These are phyloP conservation scores for Nemania sp. DNA, from an alignment of 2,329 filamentous ascomycete genomes.

Conservation along the genomic window DNA sequence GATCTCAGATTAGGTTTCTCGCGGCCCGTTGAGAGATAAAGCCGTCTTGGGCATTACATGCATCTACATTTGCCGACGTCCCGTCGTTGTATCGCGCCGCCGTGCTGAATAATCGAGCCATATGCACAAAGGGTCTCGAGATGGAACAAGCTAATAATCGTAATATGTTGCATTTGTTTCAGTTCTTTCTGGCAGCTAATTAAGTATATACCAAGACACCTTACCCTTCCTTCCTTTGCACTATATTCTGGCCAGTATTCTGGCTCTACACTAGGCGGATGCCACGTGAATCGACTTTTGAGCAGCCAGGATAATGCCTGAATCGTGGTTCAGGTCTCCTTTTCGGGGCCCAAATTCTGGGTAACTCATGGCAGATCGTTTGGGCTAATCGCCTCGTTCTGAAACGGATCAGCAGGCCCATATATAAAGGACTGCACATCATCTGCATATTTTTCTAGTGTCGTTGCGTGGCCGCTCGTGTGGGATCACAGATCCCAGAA, in stretches of 20 bases:
- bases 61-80: not conserved
- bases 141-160: not conserved
- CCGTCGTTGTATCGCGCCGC: not conserved
- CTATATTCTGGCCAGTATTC: not conserved
- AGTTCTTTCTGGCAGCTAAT: too few species aligned
- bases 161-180: too few species aligned
- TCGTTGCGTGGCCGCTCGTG: not conserved
- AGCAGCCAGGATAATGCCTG: not conserved
- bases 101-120: not conserved
- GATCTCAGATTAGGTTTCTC: not conserved
- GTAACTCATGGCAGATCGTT: not conserved
- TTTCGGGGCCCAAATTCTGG: not conserved
- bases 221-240: too few species aligned
- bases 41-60: not conserved
- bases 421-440: conserved; percentile 15
- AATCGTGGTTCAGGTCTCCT: not conserved
- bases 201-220: too few species aligned
- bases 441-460: conserved; percentile 8
- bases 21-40: not conserved
- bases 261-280: conserved; percentile 12
- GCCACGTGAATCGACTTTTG: conserved; percentile 17
- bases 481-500: too few species aligned
- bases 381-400: not conserved
- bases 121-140: not conserved
- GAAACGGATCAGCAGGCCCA: conserved; percentile 23